A percentile compares a stretch with the other conserved stretches of the same genome.
These are phyloP conservation scores for Lotmaria passim DNA, from an alignment of 208 protist species.

Conservation along the genomic window DNA sequence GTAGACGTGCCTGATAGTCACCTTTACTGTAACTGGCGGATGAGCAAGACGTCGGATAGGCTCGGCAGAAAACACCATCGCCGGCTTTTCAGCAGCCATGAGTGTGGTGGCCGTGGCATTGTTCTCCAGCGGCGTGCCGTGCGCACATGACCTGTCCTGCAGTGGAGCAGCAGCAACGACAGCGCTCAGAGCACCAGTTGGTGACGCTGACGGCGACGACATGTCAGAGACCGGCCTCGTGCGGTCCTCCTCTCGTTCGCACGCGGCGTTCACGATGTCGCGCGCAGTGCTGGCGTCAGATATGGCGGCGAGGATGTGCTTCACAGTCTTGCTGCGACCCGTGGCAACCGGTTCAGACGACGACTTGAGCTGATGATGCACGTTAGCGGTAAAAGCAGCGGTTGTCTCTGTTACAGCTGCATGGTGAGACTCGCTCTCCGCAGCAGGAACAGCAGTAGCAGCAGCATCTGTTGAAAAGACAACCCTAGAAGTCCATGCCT, in stretches of 20 bases:
- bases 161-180: neutral
- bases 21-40: neutral
- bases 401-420: neutral
- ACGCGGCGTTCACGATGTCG: slow-evolving; percentile 11
- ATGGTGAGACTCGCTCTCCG: no score
- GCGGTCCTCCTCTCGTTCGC: slow-evolving; percentile 9
- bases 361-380: neutral
- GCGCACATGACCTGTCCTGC: neutral
- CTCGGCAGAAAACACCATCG: neutral
- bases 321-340: slow-evolving; percentile 12
- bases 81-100: neutral
- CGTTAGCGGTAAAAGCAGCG: neutral
- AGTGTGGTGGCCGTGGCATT: no score
- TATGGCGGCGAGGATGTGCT: neutral
- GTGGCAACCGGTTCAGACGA: neutral
- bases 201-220: neutral
- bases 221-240: neutral
- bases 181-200: no score
- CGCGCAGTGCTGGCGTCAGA: neutral
- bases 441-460: no score
- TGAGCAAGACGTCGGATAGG: neutral
- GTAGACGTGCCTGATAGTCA: slow-evolving; percentile 21
- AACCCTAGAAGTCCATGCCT: no score
- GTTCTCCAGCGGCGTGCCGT: neutral
- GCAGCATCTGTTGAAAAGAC: no score